Conservation (phyloP, 208 protist genomes). For the Trypanosoma caninum region DNA sequence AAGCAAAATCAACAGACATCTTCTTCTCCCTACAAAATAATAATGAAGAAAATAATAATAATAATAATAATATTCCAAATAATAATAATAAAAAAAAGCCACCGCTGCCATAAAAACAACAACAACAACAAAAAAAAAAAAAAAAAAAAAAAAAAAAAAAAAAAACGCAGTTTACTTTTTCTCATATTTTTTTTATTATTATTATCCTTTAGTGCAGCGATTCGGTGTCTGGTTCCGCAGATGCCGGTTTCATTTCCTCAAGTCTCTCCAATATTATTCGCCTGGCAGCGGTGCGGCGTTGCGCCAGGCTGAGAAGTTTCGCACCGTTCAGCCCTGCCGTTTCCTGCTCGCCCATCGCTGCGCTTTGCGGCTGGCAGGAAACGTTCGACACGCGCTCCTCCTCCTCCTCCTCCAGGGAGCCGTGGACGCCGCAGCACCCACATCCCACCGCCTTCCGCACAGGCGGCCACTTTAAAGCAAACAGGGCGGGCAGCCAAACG, state of each 20-base stretch:
- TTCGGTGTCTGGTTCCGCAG: no score
- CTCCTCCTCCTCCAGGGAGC: neutral
- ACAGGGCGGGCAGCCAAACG: slow-evolving; percentile 52
- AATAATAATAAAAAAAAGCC: no score
- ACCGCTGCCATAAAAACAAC: neutral
- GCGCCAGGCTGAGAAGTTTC: neutral
- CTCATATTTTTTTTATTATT: neutral
- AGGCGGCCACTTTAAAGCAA: slow-evolving; percentile 17
- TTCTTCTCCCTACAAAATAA: no score
- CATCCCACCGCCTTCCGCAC: neutral
- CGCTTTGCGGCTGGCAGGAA: neutral
- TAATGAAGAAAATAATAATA: no score
- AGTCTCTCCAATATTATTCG: slow-evolving; percentile 9
- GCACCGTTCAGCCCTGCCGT: neutral
- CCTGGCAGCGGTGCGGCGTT: slow-evolving; percentile 9
- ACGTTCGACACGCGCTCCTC: neutral
- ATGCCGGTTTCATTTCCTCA: slow-evolving; percentile 18
- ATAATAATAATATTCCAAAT: no score
- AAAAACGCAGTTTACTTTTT: neutral
- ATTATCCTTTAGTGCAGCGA: neutral
- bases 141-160: neutral
- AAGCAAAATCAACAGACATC: no score
- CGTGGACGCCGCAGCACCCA: neutral
- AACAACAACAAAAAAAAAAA: neutral
- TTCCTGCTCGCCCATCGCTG: slow-evolving; percentile 6